Conservation (phyloP, 805 yeast species). For the Pichia californica region DNA sequence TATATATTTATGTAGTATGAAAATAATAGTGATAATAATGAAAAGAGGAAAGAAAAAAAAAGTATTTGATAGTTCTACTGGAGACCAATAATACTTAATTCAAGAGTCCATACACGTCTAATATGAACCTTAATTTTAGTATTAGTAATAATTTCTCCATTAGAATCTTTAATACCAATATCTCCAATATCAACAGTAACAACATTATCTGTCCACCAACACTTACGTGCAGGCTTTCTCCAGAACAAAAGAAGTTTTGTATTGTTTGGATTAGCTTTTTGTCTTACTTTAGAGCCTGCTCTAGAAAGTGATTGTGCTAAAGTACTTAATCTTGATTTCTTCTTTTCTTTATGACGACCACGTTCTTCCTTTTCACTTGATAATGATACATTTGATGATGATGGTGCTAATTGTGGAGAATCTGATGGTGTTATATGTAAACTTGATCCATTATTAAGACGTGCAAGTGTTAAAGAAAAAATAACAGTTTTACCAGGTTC, state of each 20-base stretch:
- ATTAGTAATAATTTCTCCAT: conserved; percentile 27
- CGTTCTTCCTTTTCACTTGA: conserved; percentile 12
- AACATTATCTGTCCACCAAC: conserved; percentile 88
- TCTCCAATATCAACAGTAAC: conserved; percentile 37
- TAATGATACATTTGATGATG: conserved; percentile 16
- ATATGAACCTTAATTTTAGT: conserved; percentile 66
- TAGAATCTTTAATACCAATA: conserved; percentile 19
- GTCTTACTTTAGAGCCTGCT: conserved; percentile 30
- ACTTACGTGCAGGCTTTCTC: conserved; percentile 97
- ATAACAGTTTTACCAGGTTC: conserved; percentile 88
- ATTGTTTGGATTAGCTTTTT: conserved; percentile 30
- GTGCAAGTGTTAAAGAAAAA: conserved; percentile 70
- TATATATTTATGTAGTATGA: too few species aligned
- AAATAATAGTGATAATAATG: too few species aligned
- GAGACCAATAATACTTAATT: conserved; percentile 83
- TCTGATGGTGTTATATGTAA: conserved; percentile 16
- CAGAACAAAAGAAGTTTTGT: conserved; percentile 79
- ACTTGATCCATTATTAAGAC: conserved; percentile 33
- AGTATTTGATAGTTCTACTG: conserved; percentile 35
- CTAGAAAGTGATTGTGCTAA: conserved; percentile 55
- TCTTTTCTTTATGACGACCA: conserved; percentile 10
- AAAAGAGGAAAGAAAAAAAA: not conserved
- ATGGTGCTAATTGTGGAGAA: conserved; percentile 30
- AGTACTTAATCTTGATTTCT: conserved; percentile 44
- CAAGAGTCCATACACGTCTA: conserved; percentile 95